phyloP scores from a whole-genome alignment of 768 basidiomycete species.

The Auricularia auricula-judae region DNA sequence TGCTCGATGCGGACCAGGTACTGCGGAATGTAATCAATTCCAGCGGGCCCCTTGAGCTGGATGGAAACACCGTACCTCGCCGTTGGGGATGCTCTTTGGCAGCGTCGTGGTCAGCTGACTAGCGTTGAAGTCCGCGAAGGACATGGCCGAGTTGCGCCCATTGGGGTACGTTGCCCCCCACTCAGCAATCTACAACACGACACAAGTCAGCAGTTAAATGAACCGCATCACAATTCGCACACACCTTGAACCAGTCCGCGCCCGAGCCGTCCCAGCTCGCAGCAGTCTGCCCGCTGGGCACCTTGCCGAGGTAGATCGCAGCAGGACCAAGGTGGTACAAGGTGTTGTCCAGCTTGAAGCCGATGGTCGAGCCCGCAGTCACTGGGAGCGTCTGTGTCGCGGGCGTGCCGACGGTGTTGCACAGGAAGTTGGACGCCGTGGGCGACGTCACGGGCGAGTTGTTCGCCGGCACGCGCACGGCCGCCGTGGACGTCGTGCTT shows the following conservation, averaged over 20 bases:
- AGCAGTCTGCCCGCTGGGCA: background rate
- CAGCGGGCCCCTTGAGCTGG: too few relatives aligned
- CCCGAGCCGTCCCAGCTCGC: conserved; percentile 1
- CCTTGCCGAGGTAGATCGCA: conserved; percentile 28
- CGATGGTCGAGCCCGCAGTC: conserved; percentile 28
- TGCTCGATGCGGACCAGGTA: conserved; percentile 25
- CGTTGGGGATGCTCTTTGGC: background rate
- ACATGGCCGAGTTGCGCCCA: background rate
- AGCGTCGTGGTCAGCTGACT: background rate
- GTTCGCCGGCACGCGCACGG: conserved; percentile 24
- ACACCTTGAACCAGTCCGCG: conserved; percentile 1
- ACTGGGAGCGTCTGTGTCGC: conserved; percentile 29
- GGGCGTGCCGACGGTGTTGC: conserved; percentile 25
- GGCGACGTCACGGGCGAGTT: conserved; percentile 24
- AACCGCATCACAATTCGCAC: too few relatives aligned
- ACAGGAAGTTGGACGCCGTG: conserved; percentile 22
- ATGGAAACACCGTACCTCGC: background rate
- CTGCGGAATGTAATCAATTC: conserved; percentile 2
- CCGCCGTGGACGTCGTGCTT: conserved; percentile 17
- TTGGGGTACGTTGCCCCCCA: conserved; percentile 3
- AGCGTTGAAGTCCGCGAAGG: background rate
- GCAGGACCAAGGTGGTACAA: conserved; percentile 35
- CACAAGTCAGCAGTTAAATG: background rate
- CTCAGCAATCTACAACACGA: background rate
- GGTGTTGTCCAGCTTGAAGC: conserved; percentile 30